Conservation (phyloP, 2,329 filamentous ascomycete genomes). For the Alternaria incomplexa region DNA sequence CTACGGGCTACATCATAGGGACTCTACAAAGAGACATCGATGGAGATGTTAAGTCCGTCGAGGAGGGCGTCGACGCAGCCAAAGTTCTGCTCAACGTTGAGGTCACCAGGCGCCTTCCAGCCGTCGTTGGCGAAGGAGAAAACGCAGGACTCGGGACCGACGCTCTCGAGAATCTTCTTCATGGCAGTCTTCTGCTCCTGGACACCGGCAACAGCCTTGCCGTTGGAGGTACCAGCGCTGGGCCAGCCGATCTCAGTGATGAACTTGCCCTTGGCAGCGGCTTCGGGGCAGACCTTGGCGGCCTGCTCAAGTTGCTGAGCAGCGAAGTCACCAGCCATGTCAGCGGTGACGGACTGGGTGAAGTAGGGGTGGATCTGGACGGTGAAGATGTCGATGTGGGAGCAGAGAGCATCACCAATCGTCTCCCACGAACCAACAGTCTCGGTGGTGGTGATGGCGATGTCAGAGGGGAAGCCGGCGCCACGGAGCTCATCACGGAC, state of each 20-base stretch:
- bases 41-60: not conserved
- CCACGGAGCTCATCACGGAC: conserved; percentile 67
- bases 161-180: conserved; percentile 68
- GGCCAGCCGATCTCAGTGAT: conserved; percentile 96
- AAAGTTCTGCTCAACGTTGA: conserved; percentile 81
- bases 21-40: conserved; percentile 2
- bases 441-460: conserved; percentile 78
- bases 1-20: not conserved
- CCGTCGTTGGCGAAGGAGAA: conserved; percentile 80
- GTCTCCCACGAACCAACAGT: conserved; percentile 77
- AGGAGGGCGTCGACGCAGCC: conserved; percentile 64
- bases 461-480: conserved; percentile 73
- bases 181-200: conserved; percentile 75
- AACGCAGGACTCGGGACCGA: conserved; percentile 75
- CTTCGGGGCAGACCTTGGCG: conserved; percentile 69
- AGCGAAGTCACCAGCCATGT: conserved; percentile 77
- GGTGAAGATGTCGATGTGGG: conserved; percentile 76
- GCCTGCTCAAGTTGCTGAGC: conserved; percentile 74
- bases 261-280: conserved; percentile 67
- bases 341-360: conserved; percentile 71
- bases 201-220: conserved; percentile 70
- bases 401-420: conserved; percentile 69
- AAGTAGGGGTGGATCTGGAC: conserved; percentile 96
- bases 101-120: conserved; percentile 78
- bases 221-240: conserved; percentile 70